These are phyloP conservation scores for Globisporangium uncinulatum DNA, from an alignment of 352 stramenopile species.

Conservation along the genomic window DNA sequence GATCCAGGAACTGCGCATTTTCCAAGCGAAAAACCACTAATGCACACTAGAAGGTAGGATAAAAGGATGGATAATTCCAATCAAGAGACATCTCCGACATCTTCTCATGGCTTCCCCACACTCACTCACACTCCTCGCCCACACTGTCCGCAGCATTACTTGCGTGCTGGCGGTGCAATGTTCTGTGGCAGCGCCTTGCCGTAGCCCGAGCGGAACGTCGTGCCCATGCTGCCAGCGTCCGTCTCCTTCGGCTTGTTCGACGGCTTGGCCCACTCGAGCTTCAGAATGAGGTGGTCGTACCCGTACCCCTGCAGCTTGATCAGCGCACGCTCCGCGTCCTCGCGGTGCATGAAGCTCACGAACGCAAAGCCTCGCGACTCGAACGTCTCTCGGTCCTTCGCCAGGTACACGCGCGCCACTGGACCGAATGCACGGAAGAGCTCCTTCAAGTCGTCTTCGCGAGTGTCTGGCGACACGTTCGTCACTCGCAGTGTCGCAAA, in stretches of 20 bases:
- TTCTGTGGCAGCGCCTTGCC: constrained; percentile 86
- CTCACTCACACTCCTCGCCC: constrained; percentile 4
- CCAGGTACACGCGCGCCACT: constrained; percentile 96
- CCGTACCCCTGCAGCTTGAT: constrained; percentile 96
- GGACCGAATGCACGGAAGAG: constrained; percentile 97
- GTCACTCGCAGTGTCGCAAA: constrained; percentile 96
- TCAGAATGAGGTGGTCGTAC: constrained; percentile 99
- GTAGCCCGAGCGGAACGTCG: constrained; percentile 86
- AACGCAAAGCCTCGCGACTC: constrained; percentile 97
- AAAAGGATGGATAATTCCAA: no score
- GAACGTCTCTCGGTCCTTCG: constrained; percentile 98
- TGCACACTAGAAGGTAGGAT: no score
- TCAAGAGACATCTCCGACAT: background rate
- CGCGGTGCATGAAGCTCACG: constrained; percentile 96
- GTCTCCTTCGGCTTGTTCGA: constrained; percentile 80
- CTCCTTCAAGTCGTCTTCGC: constrained; percentile 97
- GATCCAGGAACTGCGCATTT: no score
- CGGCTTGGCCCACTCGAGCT: constrained; percentile 99
- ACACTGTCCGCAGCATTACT: no score
- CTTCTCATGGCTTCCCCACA: background rate
- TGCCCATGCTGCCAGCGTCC: constrained; percentile 77
- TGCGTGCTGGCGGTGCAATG: constrained; percentile 66
- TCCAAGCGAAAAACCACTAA: no score
- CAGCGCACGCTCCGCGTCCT: constrained; percentile 96
- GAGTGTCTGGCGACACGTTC: constrained; percentile 98